Base-by-base conservation (phyloP, 495 filamentous ascomycete species). In the Acidiella bohemica region DNA sequence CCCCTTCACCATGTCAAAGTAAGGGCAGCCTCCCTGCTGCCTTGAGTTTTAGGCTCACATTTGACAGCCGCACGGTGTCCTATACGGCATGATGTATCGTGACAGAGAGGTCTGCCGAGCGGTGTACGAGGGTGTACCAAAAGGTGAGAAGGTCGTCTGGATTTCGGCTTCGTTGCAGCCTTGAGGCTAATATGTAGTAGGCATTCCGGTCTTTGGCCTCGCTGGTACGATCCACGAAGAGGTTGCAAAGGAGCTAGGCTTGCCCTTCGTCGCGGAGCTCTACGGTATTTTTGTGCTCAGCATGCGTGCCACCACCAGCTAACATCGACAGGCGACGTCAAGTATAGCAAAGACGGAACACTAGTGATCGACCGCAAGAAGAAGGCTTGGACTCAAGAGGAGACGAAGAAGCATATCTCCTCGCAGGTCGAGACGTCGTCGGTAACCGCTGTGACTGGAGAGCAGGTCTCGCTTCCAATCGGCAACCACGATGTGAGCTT, bases 251-350 rank as follows among this genome's bases (percentile, higher is more conserved):
- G 70, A 73, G 31, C 41, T 69, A 14, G 66, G 66, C 2, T 47
- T 76, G 18, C 59, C 65, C n/a, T 76, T 78, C 40, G 53, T 61
- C 30, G 71, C 69, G 20, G 72, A 77, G 51, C 54, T 73, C 23
- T 75, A 72, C 50, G 46, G 47, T 44, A 25, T 12, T 12, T 23
- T 6, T 26, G 9, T 37, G 19, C 12, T 13, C 25, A 18, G 5
- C 19, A 12, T 16, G 2, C 7, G 23, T 18, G 20, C 3, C 28
- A 5, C 18, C 6, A 12, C 11, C 31, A 17, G 22, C 28, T 5
- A 8, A 5, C 9, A 22, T 30, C 18, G 24, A 42, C 36, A 44
- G 66, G 61, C 0, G 73, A 78, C 54, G 66, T 76, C 17, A 70
- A 74, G 33, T 78, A 78, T 46, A 63, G 62, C 44, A 47, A 59